Evolutionary conservation across 164 flowering plant species (phyloP), one percentile per base, ranked within the genome.

Genomic region (Magnolia changhungtana): DNA sequence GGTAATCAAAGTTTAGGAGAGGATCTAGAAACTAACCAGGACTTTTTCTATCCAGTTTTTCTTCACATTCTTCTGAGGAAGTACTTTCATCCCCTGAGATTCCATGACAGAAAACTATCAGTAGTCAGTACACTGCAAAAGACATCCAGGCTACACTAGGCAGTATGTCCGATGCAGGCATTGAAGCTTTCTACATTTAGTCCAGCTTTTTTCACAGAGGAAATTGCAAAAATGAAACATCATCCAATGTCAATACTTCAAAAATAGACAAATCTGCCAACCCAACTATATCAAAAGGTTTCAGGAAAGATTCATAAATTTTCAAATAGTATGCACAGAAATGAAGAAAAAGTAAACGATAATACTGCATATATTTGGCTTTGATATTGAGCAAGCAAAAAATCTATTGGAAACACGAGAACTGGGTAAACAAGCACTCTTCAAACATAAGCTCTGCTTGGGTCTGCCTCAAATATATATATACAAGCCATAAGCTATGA

Each of bases 41-140:
- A 81, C 61, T 55, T 63, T 75, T 69, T 73, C 71, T 55, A 65
- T 79, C 82, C 20, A 49, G 70, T 70, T 77, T 78, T 20, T 79
- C 90, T 76, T 79, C 82, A 78, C 71, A 72, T 37, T 85, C 78
- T 65, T 45, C 89, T 29, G 84, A 74, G 27, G 86, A 78, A 74
- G 75, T 61, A 59, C 82, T 80, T 66, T 79, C 81, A 78, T 89
- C 92, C 84, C 89, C 91, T 87, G 81, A 71, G 21, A 45, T 69
- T 79, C 71, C 77, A 77, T 23, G 13, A 66, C 16, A 31, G 24
- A 14, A 51, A 52, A 21, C 11, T 71, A 20, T 23, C 37, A 24
- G 19, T 50, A 59, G 16, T 55, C 61, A 11, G 31, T 11, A 50
- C 14, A 49, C 9, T 5, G 27, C 1, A 0, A 2, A 55, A 29